Percentiles rank a stretch among this genome's conserved stretches.
Evolutionary conservation across 1,284 basidiomycete species (phyloP).

Genomic region (Ustilago crameri): DNA sequence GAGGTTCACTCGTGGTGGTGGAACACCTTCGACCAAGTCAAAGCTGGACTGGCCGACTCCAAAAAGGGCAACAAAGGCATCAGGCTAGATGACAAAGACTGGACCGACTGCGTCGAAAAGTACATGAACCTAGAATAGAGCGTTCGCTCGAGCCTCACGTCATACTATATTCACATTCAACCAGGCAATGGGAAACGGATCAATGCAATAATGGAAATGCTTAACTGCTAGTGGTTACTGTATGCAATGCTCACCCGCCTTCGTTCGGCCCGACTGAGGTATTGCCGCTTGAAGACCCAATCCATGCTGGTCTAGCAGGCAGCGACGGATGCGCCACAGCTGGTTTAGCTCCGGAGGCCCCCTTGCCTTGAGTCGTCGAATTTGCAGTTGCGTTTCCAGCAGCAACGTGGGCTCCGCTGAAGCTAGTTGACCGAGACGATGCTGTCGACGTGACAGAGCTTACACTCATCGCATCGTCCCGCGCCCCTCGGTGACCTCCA

Average conservation of each 20-base stretch:
- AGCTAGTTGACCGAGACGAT: conserved; percentile 29
- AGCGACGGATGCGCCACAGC: conserved; percentile 28
- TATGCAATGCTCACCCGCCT: conserved; percentile 1
- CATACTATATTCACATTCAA: not conserved
- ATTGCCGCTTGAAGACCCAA: conserved; percentile 1
- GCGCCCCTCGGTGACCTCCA: conserved; percentile 6
- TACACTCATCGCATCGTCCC: conserved; percentile 30
- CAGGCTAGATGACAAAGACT: conserved; percentile 13
- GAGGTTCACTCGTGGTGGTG: conserved; percentile 62
- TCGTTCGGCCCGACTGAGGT: not conserved
- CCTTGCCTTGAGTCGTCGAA: not conserved
- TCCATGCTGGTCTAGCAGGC: conserved; percentile 39
- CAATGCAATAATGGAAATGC: not conserved
- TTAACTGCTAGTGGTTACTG: too few relatives aligned
- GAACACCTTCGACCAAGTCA: conserved; percentile 39
- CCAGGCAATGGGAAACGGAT: not conserved
- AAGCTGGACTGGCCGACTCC: not conserved
- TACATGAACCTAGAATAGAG: conserved; percentile 33
- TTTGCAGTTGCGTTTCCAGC: conserved; percentile 3
- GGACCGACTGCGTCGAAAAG: conserved; percentile 32
- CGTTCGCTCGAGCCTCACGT: not conserved
- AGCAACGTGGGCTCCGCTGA: conserved; percentile 12
- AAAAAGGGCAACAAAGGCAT: not conserved
- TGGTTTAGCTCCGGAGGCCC: not conserved
- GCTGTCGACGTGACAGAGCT: conserved; percentile 22